Percentiles rank a stretch among this genome's conserved stretches.
Evolutionary conservation across 2,329 filamentous ascomycete species (phyloP).

Genomic region (Colletotrichum chrysophilum): DNA sequence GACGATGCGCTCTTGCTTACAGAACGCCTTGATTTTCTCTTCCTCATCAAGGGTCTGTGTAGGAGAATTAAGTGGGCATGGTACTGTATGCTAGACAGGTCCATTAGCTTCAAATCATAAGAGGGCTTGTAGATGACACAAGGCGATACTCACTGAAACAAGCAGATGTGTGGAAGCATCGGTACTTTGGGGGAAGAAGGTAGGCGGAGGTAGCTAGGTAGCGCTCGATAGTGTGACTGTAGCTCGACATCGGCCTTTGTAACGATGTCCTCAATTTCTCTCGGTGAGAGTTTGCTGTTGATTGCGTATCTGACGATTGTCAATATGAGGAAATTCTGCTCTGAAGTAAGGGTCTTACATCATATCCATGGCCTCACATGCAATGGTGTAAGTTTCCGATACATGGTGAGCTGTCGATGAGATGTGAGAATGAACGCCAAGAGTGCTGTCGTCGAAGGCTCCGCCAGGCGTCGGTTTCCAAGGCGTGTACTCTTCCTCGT

Average conservation of each 20-base stretch:
- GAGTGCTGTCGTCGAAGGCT: background rate
- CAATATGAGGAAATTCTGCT: background rate
- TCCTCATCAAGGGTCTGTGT: conserved; percentile 24
- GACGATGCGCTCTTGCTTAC: background rate
- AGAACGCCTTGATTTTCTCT: background rate
- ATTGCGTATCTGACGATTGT: background rate
- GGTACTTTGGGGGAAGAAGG: conserved; percentile 14
- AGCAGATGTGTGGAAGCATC: conserved; percentile 26
- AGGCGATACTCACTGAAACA: conserved; percentile 23
- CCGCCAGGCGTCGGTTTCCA: conserved; percentile 10
- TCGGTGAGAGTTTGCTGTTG: background rate
- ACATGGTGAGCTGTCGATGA: conserved; percentile 19
- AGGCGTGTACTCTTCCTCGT: conserved; percentile 19
- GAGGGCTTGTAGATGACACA: background rate
- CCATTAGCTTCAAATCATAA: rapidly evolving
- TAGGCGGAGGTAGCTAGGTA: conserved; percentile 21
- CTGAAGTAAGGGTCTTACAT: background rate
- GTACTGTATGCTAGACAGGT: conserved; percentile 23
- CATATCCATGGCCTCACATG: conserved; percentile 23
- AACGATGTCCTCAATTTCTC: conserved; percentile 19
- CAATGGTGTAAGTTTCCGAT: conserved; percentile 22
- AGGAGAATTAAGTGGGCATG: conserved; percentile 25
- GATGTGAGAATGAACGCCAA: conserved; percentile 19
- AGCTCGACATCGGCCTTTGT: conserved; percentile 22
- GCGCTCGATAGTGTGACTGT: conserved; percentile 17